Evolutionary conservation across 2,329 filamentous ascomycete genomes (phyloP), one percentile per base, ranked within the genome.

Genomic region (Sarocladium brachiariae): DNA sequence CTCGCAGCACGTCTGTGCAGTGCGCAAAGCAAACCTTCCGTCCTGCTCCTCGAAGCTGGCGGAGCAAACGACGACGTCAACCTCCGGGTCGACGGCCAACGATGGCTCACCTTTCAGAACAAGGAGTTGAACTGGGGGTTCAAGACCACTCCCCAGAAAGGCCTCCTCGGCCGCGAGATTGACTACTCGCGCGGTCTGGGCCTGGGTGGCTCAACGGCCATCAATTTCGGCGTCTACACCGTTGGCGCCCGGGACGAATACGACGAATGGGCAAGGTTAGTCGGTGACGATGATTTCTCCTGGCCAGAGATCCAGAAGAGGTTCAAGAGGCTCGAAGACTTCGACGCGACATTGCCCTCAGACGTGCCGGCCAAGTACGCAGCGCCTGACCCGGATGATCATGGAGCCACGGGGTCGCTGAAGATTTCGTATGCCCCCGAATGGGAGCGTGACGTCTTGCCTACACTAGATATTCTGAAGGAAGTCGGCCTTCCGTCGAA

Each of bases 1-100:
- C 59, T 84, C 13, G 81, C 82, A 0, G 65, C 74, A 1, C 65
- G 69, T 1, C 72, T 86, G 3, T 72, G 78, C 2, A 63, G 67
- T 16, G 66, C 75, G 0, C 33, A 67, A 0, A 67, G 69, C 31
- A 67, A 64, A 8, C 81, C 81, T 0, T 69, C 61, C 0, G 73
- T 86, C 1, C 71, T 85, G 2, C 70, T 86, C 1, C 63, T 86
- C 2, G 82, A 86, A 63, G 81, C 81, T 1, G 83, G 83, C 10
- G 65, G 69, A 2, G 46, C 56, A 7, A 77, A 81, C 45, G 69
- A 73, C 2, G 71, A 76, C 52, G 65, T 61, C 4, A 61, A 67
- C 8, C 65, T 75, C 8, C 73, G 74, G 2, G 69, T 77, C 11
- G 71, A 74, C 45, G 77, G 71, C n/a, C 71, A 84, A 56, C 72